phyloP scores from a whole-genome alignment of 192 early-diverging fungal genomes.

The Lobulomyces angularis region DNA sequence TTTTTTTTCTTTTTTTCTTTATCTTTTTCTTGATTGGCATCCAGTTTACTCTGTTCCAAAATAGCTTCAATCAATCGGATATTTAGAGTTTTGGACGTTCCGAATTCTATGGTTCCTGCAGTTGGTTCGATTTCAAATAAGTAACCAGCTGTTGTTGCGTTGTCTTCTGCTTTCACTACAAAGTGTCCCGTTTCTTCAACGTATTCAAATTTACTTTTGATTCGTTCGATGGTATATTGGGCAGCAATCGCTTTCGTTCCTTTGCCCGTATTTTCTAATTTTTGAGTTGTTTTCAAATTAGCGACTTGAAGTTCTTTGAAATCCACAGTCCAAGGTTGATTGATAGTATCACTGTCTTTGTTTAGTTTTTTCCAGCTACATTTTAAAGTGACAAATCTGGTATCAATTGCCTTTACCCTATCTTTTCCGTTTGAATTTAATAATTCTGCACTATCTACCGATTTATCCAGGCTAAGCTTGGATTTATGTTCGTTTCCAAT shows the following conservation, averaged over 20 bases:
- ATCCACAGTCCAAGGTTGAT: slow-evolving; percentile 20
- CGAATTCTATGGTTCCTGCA: slow-evolving; percentile 27
- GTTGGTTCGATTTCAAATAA: slow-evolving; percentile 11
- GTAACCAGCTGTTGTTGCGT: neutral
- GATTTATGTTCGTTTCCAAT: too few species aligned
- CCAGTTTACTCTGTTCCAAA: neutral
- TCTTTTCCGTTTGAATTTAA: too few species aligned
- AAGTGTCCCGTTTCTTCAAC: slow-evolving; percentile 8
- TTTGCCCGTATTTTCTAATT: slow-evolving; percentile 8
- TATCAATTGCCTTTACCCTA: too few species aligned
- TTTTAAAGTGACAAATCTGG: too few species aligned
- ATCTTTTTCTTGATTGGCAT: neutral
- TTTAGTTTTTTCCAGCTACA: too few species aligned
- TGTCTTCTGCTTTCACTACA: neutral
- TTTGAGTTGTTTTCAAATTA: slow-evolving; percentile 15
- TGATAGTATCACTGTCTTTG: too few species aligned
- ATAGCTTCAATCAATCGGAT: slow-evolving; percentile 12
- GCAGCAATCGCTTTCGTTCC: slow-evolving; percentile 12
- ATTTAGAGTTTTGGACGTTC: slow-evolving; percentile 9
- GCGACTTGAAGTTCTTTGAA: slow-evolving; percentile 14
- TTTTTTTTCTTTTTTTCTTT: too few species aligned
- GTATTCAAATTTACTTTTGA: slow-evolving; percentile 18
- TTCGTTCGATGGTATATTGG: slow-evolving; percentile 27
- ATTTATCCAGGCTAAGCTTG: too few species aligned
- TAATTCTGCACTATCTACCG: too few species aligned